Conservation (phyloP, 768 basidiomycete genomes). For the Lactarius akahatsu region DNA sequence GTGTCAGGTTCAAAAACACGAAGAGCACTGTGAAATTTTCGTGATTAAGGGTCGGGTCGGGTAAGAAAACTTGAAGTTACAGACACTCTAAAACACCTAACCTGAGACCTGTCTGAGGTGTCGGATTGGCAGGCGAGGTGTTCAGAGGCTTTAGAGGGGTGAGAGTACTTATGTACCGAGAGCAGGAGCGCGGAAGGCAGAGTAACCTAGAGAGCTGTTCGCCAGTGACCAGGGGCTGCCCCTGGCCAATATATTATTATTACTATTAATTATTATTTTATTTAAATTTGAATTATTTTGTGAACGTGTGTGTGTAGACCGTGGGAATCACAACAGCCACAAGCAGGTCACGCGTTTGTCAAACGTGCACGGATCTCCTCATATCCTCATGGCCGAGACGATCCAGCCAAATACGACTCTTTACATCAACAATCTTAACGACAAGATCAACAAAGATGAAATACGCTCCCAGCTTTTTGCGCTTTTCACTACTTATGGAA, state of each 20-base stretch:
- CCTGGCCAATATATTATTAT: background rate
- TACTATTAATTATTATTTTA: background rate
- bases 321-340: conserved; percentile 4
- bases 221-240: background rate
- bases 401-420: conserved; percentile 82
- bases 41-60: background rate
- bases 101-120: conserved; percentile 2
- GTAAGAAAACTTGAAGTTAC: background rate
- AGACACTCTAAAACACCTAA: conserved; percentile 1
- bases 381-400: conserved; percentile 42
- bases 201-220: background rate
- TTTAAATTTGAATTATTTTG: background rate
- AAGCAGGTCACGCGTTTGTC: background rate
- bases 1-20: background rate
- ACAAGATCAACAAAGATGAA: conserved; percentile 91
- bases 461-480: conserved; percentile 77
- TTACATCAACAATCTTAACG: conserved; percentile 91
- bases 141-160: background rate
- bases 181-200: background rate
- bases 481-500: conserved; percentile 92
- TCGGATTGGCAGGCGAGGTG: background rate
- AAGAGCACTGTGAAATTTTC: conserved; percentile 1
- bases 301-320: conserved; percentile 8
- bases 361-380: conserved; percentile 21
- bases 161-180: background rate